Evolutionary conservation across 148 eudicot species (phyloP), one percentile per base, ranked within the genome.

Genomic region (Agrostemma githago): DNA sequence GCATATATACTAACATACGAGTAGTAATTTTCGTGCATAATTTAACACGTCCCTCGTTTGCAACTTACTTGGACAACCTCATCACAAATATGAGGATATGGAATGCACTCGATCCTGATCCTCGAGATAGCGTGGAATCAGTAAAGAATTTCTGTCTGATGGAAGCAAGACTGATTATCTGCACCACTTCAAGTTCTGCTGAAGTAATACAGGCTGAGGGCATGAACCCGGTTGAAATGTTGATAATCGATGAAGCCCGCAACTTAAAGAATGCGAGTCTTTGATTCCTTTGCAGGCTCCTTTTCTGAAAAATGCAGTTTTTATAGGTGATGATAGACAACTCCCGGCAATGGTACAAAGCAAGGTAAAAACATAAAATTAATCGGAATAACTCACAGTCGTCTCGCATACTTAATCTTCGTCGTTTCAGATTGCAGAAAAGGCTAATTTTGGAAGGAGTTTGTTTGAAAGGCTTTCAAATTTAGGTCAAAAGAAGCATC

Each of bases 251-350:
- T 8, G 46, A 43, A 43, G 46, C 46, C 2, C 46, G 8, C 46
- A 43, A 8, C 8, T 43, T 5, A 43, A 43, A 43, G 46, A 43
- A 43, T 43, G 6, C 8, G 46, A 43, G 46, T 43, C 46, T 5
- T 5, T 8, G 5, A 43, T 43, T 43, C 6, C 46, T 5, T 43
- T 43, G 8, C 85, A 79, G 65, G 68, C 82, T 34, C n/a, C 73
- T 38, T 90, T 89, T 2, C 62, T 84, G 4, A 78, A 67, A 37
- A 83, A 79, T 48, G 85, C 86, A 2, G 44, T 89, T 65, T 83
- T 89, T 40, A 70, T 89, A 37, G 93, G 93, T 0, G 93, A 89
- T 68, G 87, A 89, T 66, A 38, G 67, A n/a, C 93, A 89, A 74
- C 83, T 89, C 6, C 93, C 90, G 10, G 86, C 86, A 12, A 80